These are phyloP conservation scores for Colletotrichum magnum DNA, from an alignment of 2,329 filamentous ascomycete genomes.

Conservation along the genomic window DNA sequence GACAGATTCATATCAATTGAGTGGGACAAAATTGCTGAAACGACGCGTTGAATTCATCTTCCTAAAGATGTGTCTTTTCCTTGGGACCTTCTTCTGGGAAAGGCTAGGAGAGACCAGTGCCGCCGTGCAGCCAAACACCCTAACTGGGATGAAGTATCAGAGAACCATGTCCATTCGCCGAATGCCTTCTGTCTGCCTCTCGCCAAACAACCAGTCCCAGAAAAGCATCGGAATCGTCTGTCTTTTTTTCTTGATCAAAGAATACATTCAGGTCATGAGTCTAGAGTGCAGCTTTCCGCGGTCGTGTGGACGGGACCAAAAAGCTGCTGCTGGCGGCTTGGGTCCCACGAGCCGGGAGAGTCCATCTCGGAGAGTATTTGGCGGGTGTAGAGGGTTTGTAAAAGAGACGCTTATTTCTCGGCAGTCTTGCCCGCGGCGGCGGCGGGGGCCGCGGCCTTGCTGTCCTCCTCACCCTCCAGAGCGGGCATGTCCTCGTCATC, in stretches of 20 bases:
- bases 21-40: neutral
- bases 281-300: slow-evolving; percentile 33
- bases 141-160: slow-evolving; percentile 4
- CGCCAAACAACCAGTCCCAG: slow-evolving; percentile 8
- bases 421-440: slow-evolving; percentile 38
- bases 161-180: slow-evolving; percentile 26
- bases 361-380: slow-evolving; percentile 21
- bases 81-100: neutral
- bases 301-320: slow-evolving; percentile 2
- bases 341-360: slow-evolving; percentile 6
- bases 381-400: neutral
- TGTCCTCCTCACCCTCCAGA: slow-evolving; percentile 74
- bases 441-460: slow-evolving; percentile 55
- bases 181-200: slow-evolving; percentile 10
- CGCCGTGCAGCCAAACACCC: slow-evolving; percentile 4
- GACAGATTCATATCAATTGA: neutral
- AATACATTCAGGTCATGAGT: slow-evolving; percentile 40
- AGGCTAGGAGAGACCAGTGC: neutral
- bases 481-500: slow-evolving; percentile 89
- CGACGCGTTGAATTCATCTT: slow-evolving; percentile 4
- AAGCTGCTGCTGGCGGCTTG: slow-evolving; percentile 13
- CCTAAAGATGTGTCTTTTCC: neutral
- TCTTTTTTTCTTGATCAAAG: slow-evolving; percentile 35
- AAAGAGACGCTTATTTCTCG: slow-evolving; percentile 36
- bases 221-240: slow-evolving; percentile 14